These are phyloP conservation scores for Blumeria hordei DNA, from an alignment of 2,329 filamentous ascomycete species.

Conservation along the genomic window DNA sequence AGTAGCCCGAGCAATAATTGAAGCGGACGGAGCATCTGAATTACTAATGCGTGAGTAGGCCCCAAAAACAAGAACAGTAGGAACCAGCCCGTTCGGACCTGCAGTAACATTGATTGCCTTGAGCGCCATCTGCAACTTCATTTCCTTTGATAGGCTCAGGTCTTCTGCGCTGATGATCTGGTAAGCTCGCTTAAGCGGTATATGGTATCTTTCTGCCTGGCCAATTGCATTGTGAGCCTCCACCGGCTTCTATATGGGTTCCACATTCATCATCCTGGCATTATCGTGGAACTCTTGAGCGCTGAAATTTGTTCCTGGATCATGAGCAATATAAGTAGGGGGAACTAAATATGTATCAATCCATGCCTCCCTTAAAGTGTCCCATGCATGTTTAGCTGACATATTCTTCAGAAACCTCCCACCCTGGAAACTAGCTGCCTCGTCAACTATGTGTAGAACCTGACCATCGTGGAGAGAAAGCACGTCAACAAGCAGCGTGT, in stretches of 20 bases:
- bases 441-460: neutral
- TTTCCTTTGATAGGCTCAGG: neutral
- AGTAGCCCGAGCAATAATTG: neutral
- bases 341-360: slow-evolving; percentile 2
- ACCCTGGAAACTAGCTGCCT: neutral
- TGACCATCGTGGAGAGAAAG: neutral
- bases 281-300: slow-evolving; percentile 1
- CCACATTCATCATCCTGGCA: neutral
- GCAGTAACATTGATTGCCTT: neutral
- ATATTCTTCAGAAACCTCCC: slow-evolving; percentile 2
- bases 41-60: neutral
- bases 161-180: neutral
- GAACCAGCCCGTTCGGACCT: neutral
- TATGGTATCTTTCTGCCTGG: neutral
- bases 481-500: neutral
- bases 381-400: neutral
- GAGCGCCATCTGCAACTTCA: neutral
- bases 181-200: neutral
- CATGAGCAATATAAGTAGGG: neutral
- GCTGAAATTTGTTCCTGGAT: slow-evolving; percentile 2
- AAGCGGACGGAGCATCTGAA: neutral
- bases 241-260: neutral
- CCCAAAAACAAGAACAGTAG: neutral
- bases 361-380: slow-evolving; percentile 1
- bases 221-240: neutral